Percentiles rank a stretch among this genome's conserved stretches.
These are phyloP conservation scores for Aspergillus pseudonomiae DNA, from an alignment of 2,329 filamentous ascomycete species.

Conservation along the genomic window DNA sequence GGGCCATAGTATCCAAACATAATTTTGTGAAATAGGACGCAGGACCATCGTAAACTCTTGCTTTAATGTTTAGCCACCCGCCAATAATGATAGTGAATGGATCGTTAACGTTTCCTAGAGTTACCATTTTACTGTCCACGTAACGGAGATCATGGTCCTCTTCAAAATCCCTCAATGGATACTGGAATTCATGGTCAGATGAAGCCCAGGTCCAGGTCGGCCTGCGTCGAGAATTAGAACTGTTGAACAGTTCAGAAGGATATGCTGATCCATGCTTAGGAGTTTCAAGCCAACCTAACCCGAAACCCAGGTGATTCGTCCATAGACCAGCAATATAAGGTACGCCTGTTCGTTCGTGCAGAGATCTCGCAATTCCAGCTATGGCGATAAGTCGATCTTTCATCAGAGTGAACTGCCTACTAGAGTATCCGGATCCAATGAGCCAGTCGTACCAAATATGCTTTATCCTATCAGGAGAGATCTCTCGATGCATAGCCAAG, in stretches of 20 bases:
- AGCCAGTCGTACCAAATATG: not conserved
- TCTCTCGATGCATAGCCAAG: not conserved
- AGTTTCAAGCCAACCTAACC: not conserved
- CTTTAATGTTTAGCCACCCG: not conserved
- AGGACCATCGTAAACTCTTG: not conserved
- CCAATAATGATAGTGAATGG: not conserved
- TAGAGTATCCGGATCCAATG: not conserved
- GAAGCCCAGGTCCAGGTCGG: not conserved
- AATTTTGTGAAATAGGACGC: not conserved
- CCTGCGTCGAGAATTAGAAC: not conserved
- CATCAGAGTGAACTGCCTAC: not conserved
- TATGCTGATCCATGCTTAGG: not conserved
- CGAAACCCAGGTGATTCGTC: not conserved
- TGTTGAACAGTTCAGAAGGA: not conserved
- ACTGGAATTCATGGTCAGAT: not conserved
- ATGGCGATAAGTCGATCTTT: not conserved
- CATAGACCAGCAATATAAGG: not conserved
- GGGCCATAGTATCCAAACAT: not conserved
- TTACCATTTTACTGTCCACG: not conserved
- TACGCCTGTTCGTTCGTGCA: not conserved
- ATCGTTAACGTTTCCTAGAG: not conserved
- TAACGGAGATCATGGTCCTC: not conserved
- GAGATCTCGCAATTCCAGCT: not conserved
- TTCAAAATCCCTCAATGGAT: not conserved
- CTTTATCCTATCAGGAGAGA: not conserved